Base-by-base conservation (phyloP, 345 rosid species). In the Acer negundo region DNA sequence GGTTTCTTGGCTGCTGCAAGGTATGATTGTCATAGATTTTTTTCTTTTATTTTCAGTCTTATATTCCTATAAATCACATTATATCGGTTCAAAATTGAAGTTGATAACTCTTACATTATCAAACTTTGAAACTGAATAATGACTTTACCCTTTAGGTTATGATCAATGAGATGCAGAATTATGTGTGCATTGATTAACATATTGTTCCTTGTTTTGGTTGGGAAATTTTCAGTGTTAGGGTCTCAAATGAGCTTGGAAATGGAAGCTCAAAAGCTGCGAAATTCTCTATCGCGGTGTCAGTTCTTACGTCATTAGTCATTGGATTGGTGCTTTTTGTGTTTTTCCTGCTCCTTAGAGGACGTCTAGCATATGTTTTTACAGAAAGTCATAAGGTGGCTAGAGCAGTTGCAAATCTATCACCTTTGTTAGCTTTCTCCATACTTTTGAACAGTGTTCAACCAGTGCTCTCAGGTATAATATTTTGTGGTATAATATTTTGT, bases 371-470 rank as follows among this genome's bases (percentile, higher is more conserved):
- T 78, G 66, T 94, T 20, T 94, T 92, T 80, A 92, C 97, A 0
- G 75, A 82, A 69, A 87, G 80, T 63, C 78, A 79, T 22, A 81
- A 81, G 72, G 98, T 94, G 35, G 95, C 86, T 10, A 56, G 75
- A 3, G 91, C 89, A 51, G 95, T 92, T 17, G 88, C 90, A 1
- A 82, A 87, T 65, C 86, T 94, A 61, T 94, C 98, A 19, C 95
- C 91, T 1, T 83, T 94, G 13, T 65, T 94, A 64, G 93, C 97
- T 55, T 59, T 83, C 70, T 92, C 98, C 59, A 93, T 93, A 38
- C 97, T 92, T 63, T 3, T 90, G 81, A 92, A 93, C 82, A 92
- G 95, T 72, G 81, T 93, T 70, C 98, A 93, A 53, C 98, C 98
- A 10, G 98, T 93, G 28, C 93, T 93, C n/a, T 92, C 93, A 0